Conservation (phyloP, 768 basidiomycete genomes). For the Russula sp. region DNA sequence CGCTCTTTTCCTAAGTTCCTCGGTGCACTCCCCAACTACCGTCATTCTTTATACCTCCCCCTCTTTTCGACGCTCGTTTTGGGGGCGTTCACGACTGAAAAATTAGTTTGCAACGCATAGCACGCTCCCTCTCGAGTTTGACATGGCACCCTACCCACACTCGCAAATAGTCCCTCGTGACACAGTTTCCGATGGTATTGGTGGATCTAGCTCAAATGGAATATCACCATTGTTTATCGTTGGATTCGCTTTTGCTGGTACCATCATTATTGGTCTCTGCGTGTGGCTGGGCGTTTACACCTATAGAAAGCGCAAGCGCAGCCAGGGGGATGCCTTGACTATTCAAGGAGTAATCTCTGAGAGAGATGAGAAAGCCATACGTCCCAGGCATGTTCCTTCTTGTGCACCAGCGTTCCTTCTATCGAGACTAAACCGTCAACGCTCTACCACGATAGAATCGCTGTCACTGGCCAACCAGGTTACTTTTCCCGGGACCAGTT, state of each 20-base stretch:
- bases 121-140: not conserved
- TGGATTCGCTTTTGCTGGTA: constrained; percentile 43
- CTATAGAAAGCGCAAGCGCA: constrained; percentile 34
- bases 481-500: constrained; percentile 39
- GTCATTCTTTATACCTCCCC: not conserved
- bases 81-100: not conserved
- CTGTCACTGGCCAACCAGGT: constrained; percentile 9
- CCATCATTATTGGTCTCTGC: constrained; percentile 33
- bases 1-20: not conserved
- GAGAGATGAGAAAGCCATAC: constrained; percentile 15
- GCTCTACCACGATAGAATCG: not conserved
- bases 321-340: constrained; percentile 31
- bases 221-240: constrained; percentile 36
- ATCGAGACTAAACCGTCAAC: not conserved
- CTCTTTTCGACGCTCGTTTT: constrained; percentile 6
- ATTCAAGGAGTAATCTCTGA: constrained; percentile 42
- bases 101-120: not conserved
- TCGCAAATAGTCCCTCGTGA: constrained; percentile 6
- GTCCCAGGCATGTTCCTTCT: not conserved
- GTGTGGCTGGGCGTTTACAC: constrained; percentile 39
- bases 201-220: not conserved
- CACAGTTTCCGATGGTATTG: not conserved
- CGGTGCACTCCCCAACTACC: not conserved
- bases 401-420: no score
- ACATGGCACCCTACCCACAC: constrained; percentile 15